A percentile compares a stretch with the other conserved stretches of the same genome.
Evolutionary conservation across 768 basidiomycete genomes (phyloP).

Genomic region (Fomitopsis serialis): DNA sequence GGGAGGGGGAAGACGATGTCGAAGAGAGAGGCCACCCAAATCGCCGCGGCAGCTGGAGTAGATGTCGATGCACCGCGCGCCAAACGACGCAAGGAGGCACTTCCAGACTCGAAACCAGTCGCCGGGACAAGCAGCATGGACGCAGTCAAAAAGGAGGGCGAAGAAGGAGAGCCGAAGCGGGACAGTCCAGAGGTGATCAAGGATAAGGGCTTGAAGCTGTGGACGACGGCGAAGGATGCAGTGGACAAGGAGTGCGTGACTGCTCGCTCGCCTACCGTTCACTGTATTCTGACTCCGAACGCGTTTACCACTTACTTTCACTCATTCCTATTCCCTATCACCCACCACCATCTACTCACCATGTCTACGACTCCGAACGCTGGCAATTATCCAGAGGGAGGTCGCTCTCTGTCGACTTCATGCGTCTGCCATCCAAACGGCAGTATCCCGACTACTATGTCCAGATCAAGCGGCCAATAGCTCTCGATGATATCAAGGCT

Average conservation of each 20-base stretch:
- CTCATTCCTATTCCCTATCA: not conserved
- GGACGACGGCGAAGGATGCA: conserved; percentile 77
- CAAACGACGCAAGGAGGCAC: conserved; percentile 45
- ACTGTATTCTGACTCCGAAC: conserved; percentile 6
- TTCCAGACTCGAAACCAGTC: conserved; percentile 18
- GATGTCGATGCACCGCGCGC: conserved; percentile 42
- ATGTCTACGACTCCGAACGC: not conserved
- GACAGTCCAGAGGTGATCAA: conserved; percentile 38
- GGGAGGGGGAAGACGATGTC: conserved; percentile 27
- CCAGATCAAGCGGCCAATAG: conserved; percentile 75
- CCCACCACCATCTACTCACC: not conserved
- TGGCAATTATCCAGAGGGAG: conserved; percentile 44
- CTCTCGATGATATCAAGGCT: conserved; percentile 85
- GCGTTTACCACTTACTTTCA: conserved; percentile 4
- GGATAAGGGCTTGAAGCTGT: conserved; percentile 66
- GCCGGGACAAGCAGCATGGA: conserved; percentile 17
- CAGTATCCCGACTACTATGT: conserved; percentile 85
- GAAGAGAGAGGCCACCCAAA: conserved; percentile 44
- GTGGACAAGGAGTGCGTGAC: conserved; percentile 84
- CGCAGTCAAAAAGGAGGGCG: conserved; percentile 23
- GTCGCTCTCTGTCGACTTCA: conserved; percentile 56
- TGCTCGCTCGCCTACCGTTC: conserved; percentile 14
- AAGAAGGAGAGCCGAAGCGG: conserved; percentile 13
- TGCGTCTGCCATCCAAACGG: conserved; percentile 65
- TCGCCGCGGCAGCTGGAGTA: conserved; percentile 30